Evolutionary conservation across 2,329 filamentous ascomycete species (phyloP), one percentile per base, ranked within the genome.

Genomic region (Cladosporium velox): DNA sequence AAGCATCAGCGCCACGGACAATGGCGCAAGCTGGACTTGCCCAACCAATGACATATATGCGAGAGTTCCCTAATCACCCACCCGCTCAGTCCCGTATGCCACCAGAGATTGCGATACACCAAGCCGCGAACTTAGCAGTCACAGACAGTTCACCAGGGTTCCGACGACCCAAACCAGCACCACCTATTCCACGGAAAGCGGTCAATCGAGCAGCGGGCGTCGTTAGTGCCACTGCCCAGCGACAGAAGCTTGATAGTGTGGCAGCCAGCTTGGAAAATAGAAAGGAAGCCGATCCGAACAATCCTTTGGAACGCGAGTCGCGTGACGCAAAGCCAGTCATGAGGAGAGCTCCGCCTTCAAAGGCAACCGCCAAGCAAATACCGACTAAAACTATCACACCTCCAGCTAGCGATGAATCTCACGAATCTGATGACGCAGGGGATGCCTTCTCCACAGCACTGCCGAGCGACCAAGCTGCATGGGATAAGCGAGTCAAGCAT

Each of bases 401-500:
- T 24, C 72, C 79, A 76, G 30, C 83, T 80, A 74, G 72, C 3
- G 73, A 75, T 57, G 73, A 74, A 30, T 81, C 80, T 4, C 82
- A 83, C n/a, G 82, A 80, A 6, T 81, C 81, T 4, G 77, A 79
- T 24, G 78, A 80, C 24, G 64, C 65, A 7, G 59, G 66, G 12
- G 41, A 51, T 14, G 64, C n/a, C 1, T 21, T 21, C n/a, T 60
- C 55, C 1, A 59, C 28, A n/a, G 63, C 67, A 70, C 1, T 70
- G 55, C 30, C 78, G 80, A 64, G 24, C 26, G 61, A 64, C 15
- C 21, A 85, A 59, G 79, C 77, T 24, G 80, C 82, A 11, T 91
- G 87, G 85, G 86, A 90, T 69, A 83, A 82, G 62, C 87, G 85
- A 59, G 87, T 91, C 68, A 81, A 83, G 59, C 78, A 84, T 10